Conservation (phyloP, 2,329 filamentous ascomycete genomes). For the Aureobasidium sp. region DNA sequence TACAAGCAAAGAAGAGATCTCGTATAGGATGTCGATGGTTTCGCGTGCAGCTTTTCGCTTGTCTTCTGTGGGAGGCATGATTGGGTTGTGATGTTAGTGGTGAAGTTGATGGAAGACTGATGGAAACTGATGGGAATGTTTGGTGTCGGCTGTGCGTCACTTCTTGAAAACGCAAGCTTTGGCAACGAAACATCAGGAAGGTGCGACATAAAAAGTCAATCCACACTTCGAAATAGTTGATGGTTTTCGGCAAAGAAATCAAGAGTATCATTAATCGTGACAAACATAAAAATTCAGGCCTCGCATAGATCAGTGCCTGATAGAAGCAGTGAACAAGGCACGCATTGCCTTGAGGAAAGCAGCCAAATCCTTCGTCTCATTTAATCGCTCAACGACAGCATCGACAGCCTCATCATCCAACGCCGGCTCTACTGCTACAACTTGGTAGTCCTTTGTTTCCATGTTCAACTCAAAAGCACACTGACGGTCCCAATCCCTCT, state of each 20-base stretch:
- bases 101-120: neutral
- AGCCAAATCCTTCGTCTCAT: constrained; percentile 69
- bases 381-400: constrained; percentile 67
- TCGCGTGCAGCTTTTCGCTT: constrained; percentile 70
- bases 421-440: constrained; percentile 74
- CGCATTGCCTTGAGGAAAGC: constrained; percentile 75
- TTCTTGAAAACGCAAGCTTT: neutral
- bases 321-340: constrained; percentile 58
- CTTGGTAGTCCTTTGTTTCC: constrained; percentile 73
- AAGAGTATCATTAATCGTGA: neutral
- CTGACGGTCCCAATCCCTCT: constrained; percentile 80
- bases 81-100: neutral
- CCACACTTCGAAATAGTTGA: neutral
- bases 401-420: constrained; percentile 73
- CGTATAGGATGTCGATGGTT: constrained; percentile 64
- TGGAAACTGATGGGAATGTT: neutral
- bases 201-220: neutral
- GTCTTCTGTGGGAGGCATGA: constrained; percentile 37
- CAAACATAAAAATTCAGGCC: neutral
- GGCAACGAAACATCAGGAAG: neutral
- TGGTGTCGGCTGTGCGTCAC: neutral
- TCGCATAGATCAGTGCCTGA: constrained; percentile 34
- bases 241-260: neutral
- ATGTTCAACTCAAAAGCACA: constrained; percentile 91
- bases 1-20: constrained; percentile 85